Evolutionary conservation across 306 rosid genomes (phyloP).

Genomic region (Psophocarpus tetragonolobus): DNA sequence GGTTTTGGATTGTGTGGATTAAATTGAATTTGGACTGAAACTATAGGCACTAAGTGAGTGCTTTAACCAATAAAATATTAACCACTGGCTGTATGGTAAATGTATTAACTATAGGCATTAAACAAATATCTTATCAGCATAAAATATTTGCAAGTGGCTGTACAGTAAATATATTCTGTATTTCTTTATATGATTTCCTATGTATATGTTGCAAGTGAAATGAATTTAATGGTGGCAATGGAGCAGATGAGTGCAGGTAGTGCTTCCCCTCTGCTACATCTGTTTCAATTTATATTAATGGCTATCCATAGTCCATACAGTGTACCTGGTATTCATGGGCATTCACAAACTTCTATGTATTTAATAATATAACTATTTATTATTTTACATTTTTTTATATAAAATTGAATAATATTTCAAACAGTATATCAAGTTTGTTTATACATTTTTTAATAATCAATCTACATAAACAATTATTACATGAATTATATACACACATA

Average conservation of each 20-base stretch:
- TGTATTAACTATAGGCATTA: constrained; percentile 7
- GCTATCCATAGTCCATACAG: not conserved
- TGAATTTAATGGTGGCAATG: not conserved
- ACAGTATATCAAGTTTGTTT: not conserved
- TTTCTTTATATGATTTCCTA: constrained; percentile 24
- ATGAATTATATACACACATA: not conserved
- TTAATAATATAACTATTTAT: not conserved
- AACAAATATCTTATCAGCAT: not conserved
- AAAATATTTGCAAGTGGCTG: not conserved
- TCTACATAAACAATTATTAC: not conserved
- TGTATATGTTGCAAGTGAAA: constrained; percentile 3
- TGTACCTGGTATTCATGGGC: not conserved
- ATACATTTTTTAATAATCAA: not conserved
- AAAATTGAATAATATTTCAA: not conserved
- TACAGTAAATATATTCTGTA: not conserved
- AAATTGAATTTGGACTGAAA: constrained; percentile 23
- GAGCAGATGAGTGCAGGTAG: not conserved
- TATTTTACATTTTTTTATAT: not conserved
- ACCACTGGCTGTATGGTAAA: not conserved
- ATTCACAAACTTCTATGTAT: not conserved
- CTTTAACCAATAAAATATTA: constrained; percentile 8
- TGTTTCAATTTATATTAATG: not conserved
- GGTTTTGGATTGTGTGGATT: constrained; percentile 13
- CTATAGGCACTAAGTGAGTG: constrained; percentile 8
- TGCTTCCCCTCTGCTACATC: not conserved